Conservation (phyloP, 768 basidiomycete genomes). For the Coprinopsis strossmayeri region DNA sequence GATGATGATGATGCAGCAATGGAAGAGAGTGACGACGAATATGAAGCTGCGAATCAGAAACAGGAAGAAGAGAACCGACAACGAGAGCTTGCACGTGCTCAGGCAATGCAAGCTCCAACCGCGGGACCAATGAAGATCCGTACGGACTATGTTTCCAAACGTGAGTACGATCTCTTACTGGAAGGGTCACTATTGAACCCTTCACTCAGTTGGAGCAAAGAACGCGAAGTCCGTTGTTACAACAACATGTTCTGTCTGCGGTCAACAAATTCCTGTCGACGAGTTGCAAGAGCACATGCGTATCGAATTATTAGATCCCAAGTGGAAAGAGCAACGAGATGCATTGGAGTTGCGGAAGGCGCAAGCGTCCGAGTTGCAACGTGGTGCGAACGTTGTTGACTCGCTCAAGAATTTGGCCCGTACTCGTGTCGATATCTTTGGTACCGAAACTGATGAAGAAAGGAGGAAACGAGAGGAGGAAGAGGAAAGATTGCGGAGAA, state of each 20-base stretch:
- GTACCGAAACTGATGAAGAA: conserved; percentile 90
- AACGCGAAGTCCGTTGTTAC: conserved; percentile 63
- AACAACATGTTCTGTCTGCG: conserved; percentile 90
- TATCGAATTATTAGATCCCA: conserved; percentile 94
- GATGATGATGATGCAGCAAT: conserved; percentile 68
- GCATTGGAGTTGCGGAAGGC: conserved; percentile 84
- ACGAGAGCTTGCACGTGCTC: conserved; percentile 69
- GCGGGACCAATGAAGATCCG: conserved; percentile 88
- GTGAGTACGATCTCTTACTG: conserved; percentile 38
- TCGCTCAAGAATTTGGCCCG: conserved; percentile 91
- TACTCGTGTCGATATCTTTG: conserved; percentile 97
- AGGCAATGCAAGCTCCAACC: conserved; percentile 65
- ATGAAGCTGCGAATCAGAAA: conserved; percentile 55
- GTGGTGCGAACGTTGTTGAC: conserved; percentile 89
- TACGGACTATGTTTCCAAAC: conserved; percentile 92
- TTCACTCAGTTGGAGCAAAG: conserved; percentile 62
- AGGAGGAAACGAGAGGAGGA: conserved; percentile 83
- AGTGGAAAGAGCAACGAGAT: conserved; percentile 96
- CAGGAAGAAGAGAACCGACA: conserved; percentile 67
- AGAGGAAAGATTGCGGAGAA: conserved; percentile 71
- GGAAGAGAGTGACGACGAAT: conserved; percentile 84
- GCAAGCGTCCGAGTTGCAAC: conserved; percentile 80
- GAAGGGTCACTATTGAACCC: background rate
- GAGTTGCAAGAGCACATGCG: conserved; percentile 98
- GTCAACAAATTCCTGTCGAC: conserved; percentile 94